A percentile compares a stretch with the other conserved stretches of the same genome.
These are phyloP conservation scores for Phanerochaete carnosa DNA, from an alignment of 768 basidiomycete genomes.

Conservation along the genomic window DNA sequence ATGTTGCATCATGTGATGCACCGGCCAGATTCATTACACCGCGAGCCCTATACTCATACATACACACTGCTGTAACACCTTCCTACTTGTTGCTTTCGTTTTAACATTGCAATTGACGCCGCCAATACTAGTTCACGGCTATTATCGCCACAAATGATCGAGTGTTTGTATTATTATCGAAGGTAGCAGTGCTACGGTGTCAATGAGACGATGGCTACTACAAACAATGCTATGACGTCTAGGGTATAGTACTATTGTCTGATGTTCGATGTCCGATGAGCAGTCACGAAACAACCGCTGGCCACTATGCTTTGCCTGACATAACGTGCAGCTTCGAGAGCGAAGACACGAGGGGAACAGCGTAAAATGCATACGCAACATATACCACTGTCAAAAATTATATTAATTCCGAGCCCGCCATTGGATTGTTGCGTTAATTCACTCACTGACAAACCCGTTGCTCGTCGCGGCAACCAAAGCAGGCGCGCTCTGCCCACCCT, in stretches of 20 bases:
- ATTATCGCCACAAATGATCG: background rate
- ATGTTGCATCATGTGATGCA: slow-evolving; percentile 15
- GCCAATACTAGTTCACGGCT: background rate
- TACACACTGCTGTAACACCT: background rate
- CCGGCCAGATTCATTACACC: slow-evolving; percentile 39
- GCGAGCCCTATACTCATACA: background rate
- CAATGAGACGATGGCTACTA: background rate
- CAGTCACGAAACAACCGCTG: background rate
- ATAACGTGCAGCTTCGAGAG: slow-evolving; percentile 63
- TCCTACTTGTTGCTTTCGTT: background rate
- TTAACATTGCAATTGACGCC: background rate
- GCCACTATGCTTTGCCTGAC: slow-evolving; percentile 32
- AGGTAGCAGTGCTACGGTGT: background rate
- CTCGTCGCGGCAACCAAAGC: slow-evolving; percentile 58
- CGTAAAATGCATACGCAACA: slow-evolving; percentile 74
- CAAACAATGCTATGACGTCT: background rate
- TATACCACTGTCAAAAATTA: slow-evolving; percentile 56
- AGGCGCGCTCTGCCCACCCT: slow-evolving; percentile 51
- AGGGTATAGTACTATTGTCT: background rate
- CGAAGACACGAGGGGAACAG: slow-evolving; percentile 65
- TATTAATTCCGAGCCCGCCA: background rate
- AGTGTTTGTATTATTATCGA: background rate
- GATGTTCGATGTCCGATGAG: background rate
- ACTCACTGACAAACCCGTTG: slow-evolving; percentile 70
- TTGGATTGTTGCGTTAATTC: background rate